Percentiles rank a stretch among this genome's conserved stretches.
Evolutionary conservation across 345 rosid genomes (phyloP).

Genomic region (Hirschfeldia incana): DNA sequence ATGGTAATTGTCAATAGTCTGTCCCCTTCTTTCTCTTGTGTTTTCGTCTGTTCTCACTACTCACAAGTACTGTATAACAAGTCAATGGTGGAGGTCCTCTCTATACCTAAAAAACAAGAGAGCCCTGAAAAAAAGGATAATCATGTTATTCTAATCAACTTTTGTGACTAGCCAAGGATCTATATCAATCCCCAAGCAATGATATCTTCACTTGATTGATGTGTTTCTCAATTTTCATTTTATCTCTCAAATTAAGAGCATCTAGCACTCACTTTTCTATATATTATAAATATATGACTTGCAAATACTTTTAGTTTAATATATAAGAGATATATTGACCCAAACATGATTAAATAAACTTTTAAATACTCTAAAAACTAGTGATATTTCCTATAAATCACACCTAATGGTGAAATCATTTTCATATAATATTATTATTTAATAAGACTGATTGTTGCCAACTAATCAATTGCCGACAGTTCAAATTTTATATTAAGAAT

Average conservation of each 20-base stretch:
- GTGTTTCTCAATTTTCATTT: not conserved
- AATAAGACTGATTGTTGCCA: no score
- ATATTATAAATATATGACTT: not conserved
- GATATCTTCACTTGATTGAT: not conserved
- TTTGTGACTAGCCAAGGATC: not conserved
- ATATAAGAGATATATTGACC: no score
- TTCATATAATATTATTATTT: no score
- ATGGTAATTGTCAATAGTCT: not conserved
- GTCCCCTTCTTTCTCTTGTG: not conserved
- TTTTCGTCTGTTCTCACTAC: conserved; percentile 5
- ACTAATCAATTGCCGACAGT: no score
- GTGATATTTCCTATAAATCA: no score
- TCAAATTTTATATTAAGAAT: no score
- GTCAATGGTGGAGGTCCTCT: conserved; percentile 11
- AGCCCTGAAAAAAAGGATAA: not conserved
- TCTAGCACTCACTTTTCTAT: not conserved
- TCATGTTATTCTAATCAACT: not conserved
- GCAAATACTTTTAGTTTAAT: no score
- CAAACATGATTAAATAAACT: no score
- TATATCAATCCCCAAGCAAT: not conserved
- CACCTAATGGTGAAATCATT: no score
- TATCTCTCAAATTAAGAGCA: not conserved
- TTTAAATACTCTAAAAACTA: no score
- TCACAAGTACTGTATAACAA: not conserved
- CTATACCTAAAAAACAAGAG: not conserved